These are phyloP conservation scores for Fraxinus quadrangulata DNA, from an alignment of 257 asterid species.

Conservation along the genomic window DNA sequence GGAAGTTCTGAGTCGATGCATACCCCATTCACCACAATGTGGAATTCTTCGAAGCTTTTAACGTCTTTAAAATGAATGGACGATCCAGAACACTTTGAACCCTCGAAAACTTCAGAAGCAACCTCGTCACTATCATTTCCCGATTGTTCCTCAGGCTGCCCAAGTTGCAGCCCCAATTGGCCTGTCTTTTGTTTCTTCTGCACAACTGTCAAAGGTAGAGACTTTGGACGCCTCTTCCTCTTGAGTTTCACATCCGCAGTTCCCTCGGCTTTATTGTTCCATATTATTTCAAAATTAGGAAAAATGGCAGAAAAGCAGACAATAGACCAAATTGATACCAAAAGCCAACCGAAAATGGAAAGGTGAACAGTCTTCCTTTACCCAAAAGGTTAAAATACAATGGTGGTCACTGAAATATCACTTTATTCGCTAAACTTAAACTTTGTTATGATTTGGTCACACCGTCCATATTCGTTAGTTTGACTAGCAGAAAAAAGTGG, in stretches of 20 bases:
- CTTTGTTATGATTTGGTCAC: background rate
- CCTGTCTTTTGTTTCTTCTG: constrained; percentile 44
- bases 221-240: constrained; percentile 54
- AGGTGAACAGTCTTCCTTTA: background rate
- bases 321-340: background rate
- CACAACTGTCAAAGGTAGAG: constrained; percentile 53
- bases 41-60: constrained; percentile 57
- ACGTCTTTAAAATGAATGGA: constrained; percentile 45
- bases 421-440: background rate
- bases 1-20: constrained; percentile 70
- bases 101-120: constrained; percentile 69
- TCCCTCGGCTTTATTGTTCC: constrained; percentile 36
- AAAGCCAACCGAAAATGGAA: background rate
- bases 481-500: background rate
- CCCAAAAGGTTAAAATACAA: background rate
- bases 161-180: constrained; percentile 26
- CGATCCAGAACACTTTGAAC: constrained; percentile 44
- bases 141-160: constrained; percentile 50
- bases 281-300: background rate
- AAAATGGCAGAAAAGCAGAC: background rate
- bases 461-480: background rate
- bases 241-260: constrained; percentile 34
- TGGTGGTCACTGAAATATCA: background rate
- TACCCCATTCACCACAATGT: constrained; percentile 54
- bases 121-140: constrained; percentile 72